Evolutionary conservation across 306 rosid genomes (phyloP), one percentile per base, ranked within the genome.

Genomic region (Acacia crassicarpa): DNA sequence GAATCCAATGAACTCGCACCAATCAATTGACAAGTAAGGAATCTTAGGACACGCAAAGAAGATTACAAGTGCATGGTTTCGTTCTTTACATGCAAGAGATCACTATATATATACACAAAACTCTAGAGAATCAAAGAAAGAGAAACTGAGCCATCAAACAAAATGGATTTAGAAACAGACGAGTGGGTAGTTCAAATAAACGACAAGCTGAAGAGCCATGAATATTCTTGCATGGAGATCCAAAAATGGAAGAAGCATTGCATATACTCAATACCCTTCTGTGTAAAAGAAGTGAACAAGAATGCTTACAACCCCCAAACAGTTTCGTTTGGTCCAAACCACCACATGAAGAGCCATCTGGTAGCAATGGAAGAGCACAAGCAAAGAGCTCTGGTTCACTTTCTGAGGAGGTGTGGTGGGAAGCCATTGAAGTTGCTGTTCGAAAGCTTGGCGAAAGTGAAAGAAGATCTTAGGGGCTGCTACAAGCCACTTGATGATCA

Each of bases 311-410:
- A 13, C 13, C 92, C 93, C 10, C 85, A 84, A 62, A 30, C 80
- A 30, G 90, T 88, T 82, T 86, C 93, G 1, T 85, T 91, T n/a
- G 95, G 95, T 25, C 92, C 95, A 48, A 89, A 85, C 71, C 92
- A 89, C n/a, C 17, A 75, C 1, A 84, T 83, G 0, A n/a, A 85
- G 2, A 32, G 49, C 0, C 51, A 72, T 38, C 67, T 45, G 56
- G 27, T 27, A 20, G 46, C 59, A 10, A 85, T 82, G 91, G 90
- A 91, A 83, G 79, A 48, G 67, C 90, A 91, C 84, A 89, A 89
- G 72, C 87, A 49, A 15, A 77, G 89, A 5, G 89, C 86, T 2
- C 85, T 91, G 14, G 22, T 82, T 30, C 85, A 79, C 79, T 88
- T 88, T 15, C 70, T 85, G 0, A 81, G 69, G 33, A 79, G 86